A percentile compares a stretch with the other conserved stretches of the same genome.
These are phyloP conservation scores for Laguncularia racemosa DNA, from an alignment of 345 rosid genomes.

Conservation along the genomic window DNA sequence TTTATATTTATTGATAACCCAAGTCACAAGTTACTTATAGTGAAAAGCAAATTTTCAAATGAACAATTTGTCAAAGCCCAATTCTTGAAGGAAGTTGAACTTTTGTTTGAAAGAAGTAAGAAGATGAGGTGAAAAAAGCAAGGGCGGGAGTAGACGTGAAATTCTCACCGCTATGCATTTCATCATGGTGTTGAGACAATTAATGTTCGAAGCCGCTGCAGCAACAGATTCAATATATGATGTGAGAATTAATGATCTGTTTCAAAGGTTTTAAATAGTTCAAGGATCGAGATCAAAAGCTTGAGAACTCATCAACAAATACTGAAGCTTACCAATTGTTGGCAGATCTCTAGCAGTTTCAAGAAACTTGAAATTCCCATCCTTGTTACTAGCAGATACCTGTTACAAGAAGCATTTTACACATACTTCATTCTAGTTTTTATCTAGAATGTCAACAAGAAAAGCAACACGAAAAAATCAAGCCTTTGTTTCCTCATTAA, in stretches of 20 bases:
- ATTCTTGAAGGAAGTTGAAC: background rate
- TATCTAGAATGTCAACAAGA: too few species aligned
- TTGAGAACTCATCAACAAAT: background rate
- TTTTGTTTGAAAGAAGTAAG: slow-evolving; percentile 1
- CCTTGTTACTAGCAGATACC: slow-evolving; percentile 36
- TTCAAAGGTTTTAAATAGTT: background rate
- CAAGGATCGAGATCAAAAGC: background rate
- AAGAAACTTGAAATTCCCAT: slow-evolving; percentile 67
- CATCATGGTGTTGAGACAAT: slow-evolving; percentile 83
- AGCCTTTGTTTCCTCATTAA: too few species aligned
- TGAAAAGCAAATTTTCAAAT: background rate
- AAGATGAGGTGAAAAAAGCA: background rate
- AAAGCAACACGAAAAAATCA: too few species aligned
- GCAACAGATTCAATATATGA: slow-evolving; percentile 8
- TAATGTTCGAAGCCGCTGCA: slow-evolving; percentile 72
- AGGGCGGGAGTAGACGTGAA: background rate
- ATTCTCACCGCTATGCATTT: slow-evolving; percentile 87
- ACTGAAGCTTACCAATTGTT: slow-evolving; percentile 59
- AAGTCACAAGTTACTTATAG: background rate
- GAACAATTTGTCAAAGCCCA: too few species aligned
- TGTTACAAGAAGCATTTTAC: slow-evolving; percentile 18
- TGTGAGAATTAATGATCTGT: slow-evolving; percentile 15
- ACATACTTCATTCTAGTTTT: background rate
- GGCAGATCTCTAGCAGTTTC: slow-evolving; percentile 77
- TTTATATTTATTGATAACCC: slow-evolving; percentile 13